These are phyloP conservation scores for Lactifluus hygrophoroides DNA, from an alignment of 768 basidiomycete species.

Conservation along the genomic window DNA sequence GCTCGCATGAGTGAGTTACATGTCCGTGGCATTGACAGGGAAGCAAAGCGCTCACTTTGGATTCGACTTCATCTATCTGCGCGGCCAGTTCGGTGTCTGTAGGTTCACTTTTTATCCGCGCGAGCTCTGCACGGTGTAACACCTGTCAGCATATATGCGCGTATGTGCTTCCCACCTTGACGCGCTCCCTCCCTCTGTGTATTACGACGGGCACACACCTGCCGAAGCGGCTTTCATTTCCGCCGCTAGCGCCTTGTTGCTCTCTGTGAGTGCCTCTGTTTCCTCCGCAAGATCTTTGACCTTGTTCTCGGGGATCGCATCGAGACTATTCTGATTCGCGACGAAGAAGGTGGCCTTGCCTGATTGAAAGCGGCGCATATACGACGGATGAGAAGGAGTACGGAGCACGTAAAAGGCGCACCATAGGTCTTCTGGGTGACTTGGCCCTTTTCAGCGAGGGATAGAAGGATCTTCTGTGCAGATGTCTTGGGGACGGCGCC, in stretches of 20 bases:
- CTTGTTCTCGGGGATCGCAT: constrained; percentile 53
- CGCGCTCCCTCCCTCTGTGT: background rate
- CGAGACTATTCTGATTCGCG: constrained; percentile 67
- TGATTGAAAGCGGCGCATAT: constrained; percentile 25
- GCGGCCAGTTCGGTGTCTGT: constrained; percentile 58
- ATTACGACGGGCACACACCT: constrained; percentile 31
- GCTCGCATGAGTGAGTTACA: background rate
- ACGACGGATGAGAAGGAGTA: background rate
- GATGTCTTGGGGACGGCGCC: constrained; percentile 78
- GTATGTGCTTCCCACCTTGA: background rate
- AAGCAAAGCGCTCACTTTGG: constrained; percentile 40
- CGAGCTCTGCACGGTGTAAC: constrained; percentile 42
- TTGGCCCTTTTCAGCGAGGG: constrained; percentile 79
- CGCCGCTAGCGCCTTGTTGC: constrained; percentile 42
- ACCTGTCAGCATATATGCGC: constrained; percentile 7
- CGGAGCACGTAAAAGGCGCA: constrained; percentile 24
- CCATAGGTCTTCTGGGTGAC: constrained; percentile 82
- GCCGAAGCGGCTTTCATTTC: constrained; percentile 43
- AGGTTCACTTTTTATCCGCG: constrained; percentile 52
- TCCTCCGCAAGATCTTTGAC: constrained; percentile 54
- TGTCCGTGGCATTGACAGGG: background rate
- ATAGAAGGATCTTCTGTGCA: constrained; percentile 73
- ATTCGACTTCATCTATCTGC: constrained; percentile 43
- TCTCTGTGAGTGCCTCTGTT: constrained; percentile 47
- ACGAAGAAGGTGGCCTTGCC: constrained; percentile 87